These are phyloP conservation scores for Saturnispora zaruensis DNA, from an alignment of 805 yeast genomes.

Conservation along the genomic window DNA sequence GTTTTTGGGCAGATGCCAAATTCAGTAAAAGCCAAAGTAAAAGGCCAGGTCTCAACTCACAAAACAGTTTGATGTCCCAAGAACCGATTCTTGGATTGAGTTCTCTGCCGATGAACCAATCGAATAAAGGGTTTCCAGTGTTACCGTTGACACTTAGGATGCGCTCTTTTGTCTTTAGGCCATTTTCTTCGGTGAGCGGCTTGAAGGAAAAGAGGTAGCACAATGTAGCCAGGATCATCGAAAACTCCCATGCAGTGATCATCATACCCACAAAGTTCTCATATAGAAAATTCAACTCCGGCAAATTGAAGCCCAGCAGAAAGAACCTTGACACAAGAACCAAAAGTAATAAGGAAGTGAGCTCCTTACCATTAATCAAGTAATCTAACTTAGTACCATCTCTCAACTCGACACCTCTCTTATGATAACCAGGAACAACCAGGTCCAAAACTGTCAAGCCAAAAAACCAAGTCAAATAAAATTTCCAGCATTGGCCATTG, in stretches of 20 bases:
- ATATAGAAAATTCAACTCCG: constrained; percentile 74
- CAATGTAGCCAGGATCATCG: constrained; percentile 52
- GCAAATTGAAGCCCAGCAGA: constrained; percentile 36
- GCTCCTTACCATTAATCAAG: constrained; percentile 70
- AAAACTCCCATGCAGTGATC: constrained; percentile 52
- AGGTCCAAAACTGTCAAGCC: constrained; percentile 55
- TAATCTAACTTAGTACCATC: constrained; percentile 67
- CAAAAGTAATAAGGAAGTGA: constrained; percentile 34
- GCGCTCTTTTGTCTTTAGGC: constrained; percentile 49
- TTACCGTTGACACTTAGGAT: constrained; percentile 84
- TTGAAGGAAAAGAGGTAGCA: constrained; percentile 64
- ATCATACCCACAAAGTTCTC: constrained; percentile 59
- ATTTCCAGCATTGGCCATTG: constrained; percentile 46
- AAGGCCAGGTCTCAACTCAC: constrained; percentile 94
- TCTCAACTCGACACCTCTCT: constrained; percentile 60
- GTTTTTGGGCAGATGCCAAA: constrained; percentile 72
- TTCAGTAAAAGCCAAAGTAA: constrained; percentile 76
- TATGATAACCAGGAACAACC: constrained; percentile 66
- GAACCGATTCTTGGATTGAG: constrained; percentile 81
- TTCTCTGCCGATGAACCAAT: constrained; percentile 97
- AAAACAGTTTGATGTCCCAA: constrained; percentile 83
- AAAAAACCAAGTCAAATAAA: constrained; percentile 66
- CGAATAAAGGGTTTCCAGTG: constrained; percentile 64
- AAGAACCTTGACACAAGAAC: constrained; percentile 45
- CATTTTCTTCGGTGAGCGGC: constrained; percentile 43